These are phyloP conservation scores for Nannochloropsis salina DNA, from an alignment of 108 stramenopile genomes.

Conservation along the genomic window DNA sequence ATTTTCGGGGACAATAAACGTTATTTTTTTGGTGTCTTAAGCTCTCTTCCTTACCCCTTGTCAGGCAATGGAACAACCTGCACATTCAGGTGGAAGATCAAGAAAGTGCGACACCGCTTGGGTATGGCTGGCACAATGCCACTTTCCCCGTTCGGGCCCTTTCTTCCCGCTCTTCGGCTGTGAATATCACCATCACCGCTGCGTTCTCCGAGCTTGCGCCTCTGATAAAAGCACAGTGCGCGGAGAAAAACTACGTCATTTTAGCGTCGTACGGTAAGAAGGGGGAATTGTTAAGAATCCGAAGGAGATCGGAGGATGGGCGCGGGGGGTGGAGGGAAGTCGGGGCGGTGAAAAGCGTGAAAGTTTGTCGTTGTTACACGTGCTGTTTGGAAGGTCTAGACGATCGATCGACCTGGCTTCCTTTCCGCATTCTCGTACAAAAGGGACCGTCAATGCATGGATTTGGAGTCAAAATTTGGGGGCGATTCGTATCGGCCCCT, in stretches of 20 bases:
- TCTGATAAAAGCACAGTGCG: neutral
- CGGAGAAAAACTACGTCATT: neutral
- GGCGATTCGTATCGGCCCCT: neutral
- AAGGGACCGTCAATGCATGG: neutral
- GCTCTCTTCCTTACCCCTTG: neutral
- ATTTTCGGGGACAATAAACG: too few relatives aligned
- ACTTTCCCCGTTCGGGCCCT: neutral
- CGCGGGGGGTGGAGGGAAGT: too few relatives aligned
- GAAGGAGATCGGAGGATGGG: too few relatives aligned
- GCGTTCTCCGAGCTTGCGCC: constrained; percentile 4
- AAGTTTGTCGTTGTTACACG: too few relatives aligned
- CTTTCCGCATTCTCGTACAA: too few relatives aligned
- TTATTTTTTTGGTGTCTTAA: too few relatives aligned
- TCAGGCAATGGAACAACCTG: constrained; percentile 18
- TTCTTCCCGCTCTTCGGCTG: neutral
- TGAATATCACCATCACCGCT: constrained; percentile 5
- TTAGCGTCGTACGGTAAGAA: neutral
- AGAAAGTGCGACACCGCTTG: neutral
- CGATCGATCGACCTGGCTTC: too few relatives aligned
- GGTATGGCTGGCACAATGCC: neutral
- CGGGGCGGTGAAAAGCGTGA: too few relatives aligned
- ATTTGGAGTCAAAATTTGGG: constrained; percentile 12
- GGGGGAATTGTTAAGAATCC: too few relatives aligned
- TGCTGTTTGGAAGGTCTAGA: too few relatives aligned
- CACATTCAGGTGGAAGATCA: constrained; percentile 13